These are phyloP conservation scores for Aspergillus novoparasiticus DNA, from an alignment of 2,329 filamentous ascomycete species.

Conservation along the genomic window DNA sequence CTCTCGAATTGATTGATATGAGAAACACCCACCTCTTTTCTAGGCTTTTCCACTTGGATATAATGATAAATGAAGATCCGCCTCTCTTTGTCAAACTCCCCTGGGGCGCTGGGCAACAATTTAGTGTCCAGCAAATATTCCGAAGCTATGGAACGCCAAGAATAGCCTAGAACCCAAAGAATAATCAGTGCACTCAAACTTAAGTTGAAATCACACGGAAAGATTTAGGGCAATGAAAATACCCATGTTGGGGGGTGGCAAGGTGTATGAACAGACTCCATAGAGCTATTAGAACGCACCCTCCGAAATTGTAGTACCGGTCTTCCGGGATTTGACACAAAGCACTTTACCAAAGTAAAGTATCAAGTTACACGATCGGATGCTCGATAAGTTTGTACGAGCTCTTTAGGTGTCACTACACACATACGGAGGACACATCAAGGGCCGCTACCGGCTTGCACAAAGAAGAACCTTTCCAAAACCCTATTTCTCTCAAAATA, in stretches of 20 bases:
- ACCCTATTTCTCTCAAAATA: not conserved
- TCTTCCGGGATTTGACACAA: too few relatives aligned
- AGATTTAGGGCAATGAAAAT: not conserved
- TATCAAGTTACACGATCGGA: too few relatives aligned
- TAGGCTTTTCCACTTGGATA: not conserved
- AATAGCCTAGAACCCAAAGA: not conserved
- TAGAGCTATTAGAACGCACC: too few relatives aligned
- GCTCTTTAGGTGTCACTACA: too few relatives aligned
- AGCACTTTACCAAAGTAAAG: too few relatives aligned
- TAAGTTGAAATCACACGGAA: not conserved
- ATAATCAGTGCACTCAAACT: not conserved
- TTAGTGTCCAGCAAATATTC: not conserved
- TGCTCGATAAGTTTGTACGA: too few relatives aligned
- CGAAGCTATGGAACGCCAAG: not conserved
- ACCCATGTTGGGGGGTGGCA: not conserved
- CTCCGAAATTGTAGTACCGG: too few relatives aligned
- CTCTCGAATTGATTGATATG: not conserved
- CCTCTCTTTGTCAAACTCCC: not conserved
- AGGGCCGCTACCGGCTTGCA: too few relatives aligned
- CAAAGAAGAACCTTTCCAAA: not conserved
- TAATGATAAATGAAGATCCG: not conserved
- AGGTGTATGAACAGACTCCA: too few relatives aligned
- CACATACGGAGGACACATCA: not conserved
- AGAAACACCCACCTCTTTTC: fast-evolving
- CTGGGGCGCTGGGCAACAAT: not conserved